Conservation (phyloP, 1,284 basidiomycete species). For the Laetiporus sulphureus region DNA sequence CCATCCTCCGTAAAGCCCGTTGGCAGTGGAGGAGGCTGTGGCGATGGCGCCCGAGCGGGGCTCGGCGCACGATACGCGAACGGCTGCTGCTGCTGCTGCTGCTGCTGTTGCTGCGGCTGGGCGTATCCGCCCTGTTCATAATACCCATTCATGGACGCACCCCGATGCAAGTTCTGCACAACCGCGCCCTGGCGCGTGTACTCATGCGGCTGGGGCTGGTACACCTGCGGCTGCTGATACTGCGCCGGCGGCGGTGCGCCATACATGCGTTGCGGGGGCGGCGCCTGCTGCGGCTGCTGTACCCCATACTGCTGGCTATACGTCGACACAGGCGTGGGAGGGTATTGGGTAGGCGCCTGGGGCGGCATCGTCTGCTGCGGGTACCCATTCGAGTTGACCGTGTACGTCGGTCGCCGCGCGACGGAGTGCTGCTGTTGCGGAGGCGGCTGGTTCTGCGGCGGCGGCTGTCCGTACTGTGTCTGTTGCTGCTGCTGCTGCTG, state of each 20-base stretch:
- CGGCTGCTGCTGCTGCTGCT: conserved; percentile 14
- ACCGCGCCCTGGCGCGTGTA: conserved; percentile 9
- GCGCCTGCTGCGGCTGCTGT: conserved; percentile 17
- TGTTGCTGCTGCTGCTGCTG: conserved; percentile 18
- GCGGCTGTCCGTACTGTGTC: conserved; percentile 18
- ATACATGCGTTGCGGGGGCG: conserved; percentile 15
- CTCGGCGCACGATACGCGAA: conserved; percentile 18
- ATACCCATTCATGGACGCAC: conserved; percentile 9
- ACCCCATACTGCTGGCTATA: conserved; percentile 12
- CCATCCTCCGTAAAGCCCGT: conserved; percentile 76
- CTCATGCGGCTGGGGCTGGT: conserved; percentile 22
- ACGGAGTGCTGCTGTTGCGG: conserved; percentile 24
- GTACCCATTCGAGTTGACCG: conserved; percentile 11
- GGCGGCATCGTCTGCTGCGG: conserved; percentile 12
- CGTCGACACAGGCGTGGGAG: conserved; percentile 13
- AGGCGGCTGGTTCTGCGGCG: conserved; percentile 18
- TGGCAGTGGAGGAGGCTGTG: conserved; percentile 43
- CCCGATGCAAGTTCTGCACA: conserved; percentile 11
- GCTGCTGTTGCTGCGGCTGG: conserved; percentile 12
- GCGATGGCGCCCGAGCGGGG: conserved; percentile 32
- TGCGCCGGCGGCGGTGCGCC: conserved; percentile 12
- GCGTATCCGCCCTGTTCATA: conserved; percentile 12
- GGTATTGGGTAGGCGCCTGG: conserved; percentile 17
- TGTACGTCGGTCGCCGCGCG: conserved; percentile 24
- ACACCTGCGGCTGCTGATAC: conserved; percentile 22